Evolutionary conservation across 106 monocot species (phyloP), one percentile per base, ranked within the genome.

Genomic region (Ottelia alismoides): DNA sequence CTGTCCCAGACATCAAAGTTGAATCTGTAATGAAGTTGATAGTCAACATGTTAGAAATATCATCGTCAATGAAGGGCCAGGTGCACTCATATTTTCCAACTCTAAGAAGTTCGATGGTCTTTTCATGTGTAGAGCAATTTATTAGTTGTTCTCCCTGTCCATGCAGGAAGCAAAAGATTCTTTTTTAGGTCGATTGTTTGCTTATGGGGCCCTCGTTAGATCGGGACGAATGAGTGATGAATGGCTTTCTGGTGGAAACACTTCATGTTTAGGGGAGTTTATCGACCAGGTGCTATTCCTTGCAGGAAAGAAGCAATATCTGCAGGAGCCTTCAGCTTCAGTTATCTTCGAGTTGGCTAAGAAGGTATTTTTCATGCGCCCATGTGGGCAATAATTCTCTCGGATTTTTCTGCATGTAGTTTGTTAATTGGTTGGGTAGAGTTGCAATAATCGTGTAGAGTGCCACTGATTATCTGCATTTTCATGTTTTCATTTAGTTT

Each of bases 31-130:
- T 80, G 82, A 85, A 86, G 53, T 60, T 98, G 66, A 80, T 98
- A 50, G 25, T 52, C 24, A 53, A 77, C 22, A 55, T 68, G 25
- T 65, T 98, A 25, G 85, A 82, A 51, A 58, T 90, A 55, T 72
- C 85, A 25, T 67, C 89, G 20, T 74, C 76, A 45, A 85, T 73
- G 72, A 90, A 76, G 82, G 89, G 96, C 43, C 89, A 82, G 89
- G 96, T 98, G 69, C 26, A 47, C 52, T 43, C 51, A 2, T 12
- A 21, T 49, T 30, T n/a, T n/a, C n/a, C n/a, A n/a, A n/a, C n/a
- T n/a, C n/a, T n/a, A n/a, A n/a, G n/a, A n/a, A n/a, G n/a, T n/a
- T n/a, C n/a, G n/a, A n/a, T n/a, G n/a, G n/a, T n/a, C n/a, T n/a
- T n/a, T n/a, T n/a, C n/a, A n/a, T n/a, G n/a, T n/a, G n/a, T n/a